phyloP scores from a whole-genome alignment of 2,329 filamentous ascomycete species.

The Capronia epimyces region DNA sequence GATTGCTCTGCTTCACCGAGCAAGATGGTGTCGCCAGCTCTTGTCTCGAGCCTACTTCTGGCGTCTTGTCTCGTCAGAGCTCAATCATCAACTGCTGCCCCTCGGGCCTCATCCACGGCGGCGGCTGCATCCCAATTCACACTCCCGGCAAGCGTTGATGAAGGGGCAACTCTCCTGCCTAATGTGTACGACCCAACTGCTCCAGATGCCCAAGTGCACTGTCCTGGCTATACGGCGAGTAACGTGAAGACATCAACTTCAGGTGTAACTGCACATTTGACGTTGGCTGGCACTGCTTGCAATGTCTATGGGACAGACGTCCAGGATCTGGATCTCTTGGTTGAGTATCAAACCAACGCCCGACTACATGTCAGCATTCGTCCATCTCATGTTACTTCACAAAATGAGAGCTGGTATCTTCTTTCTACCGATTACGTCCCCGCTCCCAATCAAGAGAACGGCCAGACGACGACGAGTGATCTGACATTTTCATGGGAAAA shows the following conservation, averaged over 20 bases:
- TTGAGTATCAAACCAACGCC: conserved; percentile 62
- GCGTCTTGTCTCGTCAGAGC: conserved; percentile 12
- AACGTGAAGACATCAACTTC: conserved; percentile 42
- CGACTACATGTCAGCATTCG: conserved; percentile 66
- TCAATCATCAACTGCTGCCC: conserved; percentile 15
- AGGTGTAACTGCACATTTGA: conserved; percentile 50
- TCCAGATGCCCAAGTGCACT: conserved; percentile 58
- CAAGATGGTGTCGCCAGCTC: conserved; percentile 15
- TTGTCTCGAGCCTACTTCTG: conserved; percentile 14
- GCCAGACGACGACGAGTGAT: conserved; percentile 36
- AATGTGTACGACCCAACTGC: conserved; percentile 62
- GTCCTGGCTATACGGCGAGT: conserved; percentile 55
- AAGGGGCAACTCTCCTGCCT: conserved; percentile 49
- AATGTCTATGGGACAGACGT: conserved; percentile 75
- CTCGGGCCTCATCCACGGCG: conserved; percentile 7
- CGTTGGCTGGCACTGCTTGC: conserved; percentile 53
- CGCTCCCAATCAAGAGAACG: conserved; percentile 46
- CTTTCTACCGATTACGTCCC: conserved; percentile 60
- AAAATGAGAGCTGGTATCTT: conserved; percentile 62
- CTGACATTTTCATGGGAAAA: conserved; percentile 53
- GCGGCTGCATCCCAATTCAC: conserved; percentile 37
- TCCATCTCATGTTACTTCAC: conserved; percentile 56
- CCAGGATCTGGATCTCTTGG: conserved; percentile 58
- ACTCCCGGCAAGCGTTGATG: conserved; percentile 44
- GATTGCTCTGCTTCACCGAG: background rate